Evolutionary conservation across 768 basidiomycete genomes (phyloP).

Genomic region (Lyophyllum shimeji): DNA sequence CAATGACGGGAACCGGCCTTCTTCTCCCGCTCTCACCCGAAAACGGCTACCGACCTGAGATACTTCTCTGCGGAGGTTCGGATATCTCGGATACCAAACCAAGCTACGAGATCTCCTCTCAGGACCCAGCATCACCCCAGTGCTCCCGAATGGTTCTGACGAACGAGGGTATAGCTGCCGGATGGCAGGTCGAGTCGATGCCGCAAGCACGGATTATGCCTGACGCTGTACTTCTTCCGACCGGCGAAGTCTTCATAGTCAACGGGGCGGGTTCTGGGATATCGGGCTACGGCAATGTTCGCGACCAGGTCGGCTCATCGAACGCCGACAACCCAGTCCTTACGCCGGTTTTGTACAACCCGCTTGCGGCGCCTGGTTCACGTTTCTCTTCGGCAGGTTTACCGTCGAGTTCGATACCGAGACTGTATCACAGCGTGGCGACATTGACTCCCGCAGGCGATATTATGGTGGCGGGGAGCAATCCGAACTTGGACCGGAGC

Average conservation of each 20-base stretch:
- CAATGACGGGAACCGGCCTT: conserved; percentile 75
- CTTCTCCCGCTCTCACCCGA: conserved; percentile 68
- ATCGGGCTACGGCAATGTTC: conserved; percentile 77
- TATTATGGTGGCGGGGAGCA: conserved; percentile 81
- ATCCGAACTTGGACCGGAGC: conserved; percentile 80
- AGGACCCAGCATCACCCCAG: conserved; percentile 70
- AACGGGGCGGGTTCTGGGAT: conserved; percentile 77
- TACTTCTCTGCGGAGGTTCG: conserved; percentile 80
- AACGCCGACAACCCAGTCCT: conserved; percentile 77
- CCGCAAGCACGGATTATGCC: conserved; percentile 75
- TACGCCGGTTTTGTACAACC: conserved; percentile 70
- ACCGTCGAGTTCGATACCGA: conserved; percentile 64
- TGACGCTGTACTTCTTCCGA: conserved; percentile 80
- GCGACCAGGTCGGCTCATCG: conserved; percentile 65
- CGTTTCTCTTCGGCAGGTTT: conserved; percentile 62
- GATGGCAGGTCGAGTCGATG: conserved; percentile 79
- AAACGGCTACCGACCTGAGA: conserved; percentile 62
- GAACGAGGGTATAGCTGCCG: conserved; percentile 57
- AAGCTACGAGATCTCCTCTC: conserved; percentile 65
- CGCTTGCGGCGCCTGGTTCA: conserved; percentile 46
- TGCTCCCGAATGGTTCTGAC: conserved; percentile 71
- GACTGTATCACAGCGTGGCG: conserved; percentile 84
- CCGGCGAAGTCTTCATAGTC: conserved; percentile 69
- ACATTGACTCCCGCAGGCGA: conserved; percentile 71
- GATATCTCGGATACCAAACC: conserved; percentile 57